Evolutionary conservation across 78 protist species (phyloP).

Genomic region (Pigoraptor vietnamica): DNA sequence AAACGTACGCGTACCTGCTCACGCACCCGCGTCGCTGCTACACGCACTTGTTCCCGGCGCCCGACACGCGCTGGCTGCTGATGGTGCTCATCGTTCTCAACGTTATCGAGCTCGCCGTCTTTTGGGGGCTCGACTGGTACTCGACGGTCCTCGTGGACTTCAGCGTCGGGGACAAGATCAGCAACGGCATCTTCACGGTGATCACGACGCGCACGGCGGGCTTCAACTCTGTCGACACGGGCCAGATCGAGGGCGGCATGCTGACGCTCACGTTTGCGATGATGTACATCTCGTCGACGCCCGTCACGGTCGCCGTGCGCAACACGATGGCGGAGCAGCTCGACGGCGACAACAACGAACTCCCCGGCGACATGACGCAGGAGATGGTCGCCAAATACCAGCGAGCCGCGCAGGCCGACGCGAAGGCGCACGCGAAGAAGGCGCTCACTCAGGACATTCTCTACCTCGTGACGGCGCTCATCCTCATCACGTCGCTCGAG

Average conservation of each 20-base stretch:
- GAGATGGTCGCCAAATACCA: too few species aligned
- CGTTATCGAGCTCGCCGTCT: neutral
- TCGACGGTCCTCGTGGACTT: neutral
- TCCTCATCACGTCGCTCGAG: neutral
- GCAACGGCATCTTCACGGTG: neutral
- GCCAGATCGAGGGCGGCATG: neutral
- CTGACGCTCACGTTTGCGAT: neutral
- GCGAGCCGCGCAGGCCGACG: too few species aligned
- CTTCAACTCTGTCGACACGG: neutral
- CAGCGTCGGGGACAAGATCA: neutral
- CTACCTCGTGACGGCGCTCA: neutral
- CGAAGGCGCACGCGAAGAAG: neutral
- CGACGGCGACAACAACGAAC: neutral
- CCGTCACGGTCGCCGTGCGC: neutral
- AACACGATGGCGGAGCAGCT: neutral
- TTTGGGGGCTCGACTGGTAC: neutral
- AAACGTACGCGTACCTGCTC: neutral
- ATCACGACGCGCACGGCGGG: neutral
- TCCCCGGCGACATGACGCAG: too few species aligned
- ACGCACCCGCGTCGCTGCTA: neutral
- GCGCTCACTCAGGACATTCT: neutral
- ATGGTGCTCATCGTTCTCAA: neutral
- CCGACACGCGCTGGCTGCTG: neutral
- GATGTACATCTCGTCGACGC: neutral
- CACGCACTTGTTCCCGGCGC: neutral